These are phyloP conservation scores for Apium graveolens DNA, from an alignment of 129 eudicot species.

Conservation along the genomic window DNA sequence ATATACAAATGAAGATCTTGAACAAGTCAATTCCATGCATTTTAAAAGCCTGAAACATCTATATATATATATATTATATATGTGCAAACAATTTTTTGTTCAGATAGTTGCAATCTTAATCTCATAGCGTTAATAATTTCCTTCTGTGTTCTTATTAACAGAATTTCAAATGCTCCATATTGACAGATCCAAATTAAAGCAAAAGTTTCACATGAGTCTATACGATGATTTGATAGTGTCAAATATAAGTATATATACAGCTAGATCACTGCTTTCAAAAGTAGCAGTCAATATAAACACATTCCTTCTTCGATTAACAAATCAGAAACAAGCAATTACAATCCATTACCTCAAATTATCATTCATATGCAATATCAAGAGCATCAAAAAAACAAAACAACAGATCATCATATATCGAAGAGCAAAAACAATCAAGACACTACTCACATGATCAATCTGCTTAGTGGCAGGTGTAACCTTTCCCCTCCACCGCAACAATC, in stretches of 20 bases:
- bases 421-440: not conserved
- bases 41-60: no score
- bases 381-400: constrained; percentile 10
- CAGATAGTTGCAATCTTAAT: not conserved
- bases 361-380: not conserved
- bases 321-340: constrained; percentile 8
- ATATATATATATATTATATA: no score
- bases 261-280: not conserved
- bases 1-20: not conserved
- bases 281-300: not conserved
- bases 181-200: no score
- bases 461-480: constrained; percentile 81
- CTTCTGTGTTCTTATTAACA: not conserved
- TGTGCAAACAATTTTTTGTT: no score
- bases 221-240: not conserved
- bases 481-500: no score
- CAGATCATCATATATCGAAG: not conserved
- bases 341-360: not conserved
- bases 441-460: constrained; percentile 93
- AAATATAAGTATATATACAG: not conserved
- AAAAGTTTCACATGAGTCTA: not conserved
- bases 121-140: not conserved
- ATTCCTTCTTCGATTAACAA: not conserved
- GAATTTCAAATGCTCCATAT: not conserved
- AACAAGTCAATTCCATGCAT: not conserved